These are phyloP conservation scores for Colletotrichum kahawae DNA, from an alignment of 2,329 filamentous ascomycete genomes.

Conservation along the genomic window DNA sequence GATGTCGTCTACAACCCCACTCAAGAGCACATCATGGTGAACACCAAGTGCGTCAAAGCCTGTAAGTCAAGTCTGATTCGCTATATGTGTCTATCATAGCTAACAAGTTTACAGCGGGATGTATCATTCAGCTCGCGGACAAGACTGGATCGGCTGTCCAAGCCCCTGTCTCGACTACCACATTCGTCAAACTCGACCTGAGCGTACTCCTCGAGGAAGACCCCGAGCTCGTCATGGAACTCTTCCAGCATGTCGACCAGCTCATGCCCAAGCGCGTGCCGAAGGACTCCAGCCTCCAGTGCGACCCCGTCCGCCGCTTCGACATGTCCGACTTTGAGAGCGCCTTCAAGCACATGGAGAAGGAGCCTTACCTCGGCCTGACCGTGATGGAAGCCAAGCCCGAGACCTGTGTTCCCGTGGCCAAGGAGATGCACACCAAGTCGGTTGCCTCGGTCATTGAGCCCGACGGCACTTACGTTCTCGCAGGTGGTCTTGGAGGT, in stretches of 20 bases:
- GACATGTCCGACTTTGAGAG: conserved; percentile 26
- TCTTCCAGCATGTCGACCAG: conserved; percentile 27
- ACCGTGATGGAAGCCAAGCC: conserved; percentile 1
- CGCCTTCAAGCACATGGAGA: conserved; percentile 31
- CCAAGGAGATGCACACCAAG: conserved; percentile 24
- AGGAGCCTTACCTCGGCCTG: conserved; percentile 2
- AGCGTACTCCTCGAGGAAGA: conserved; percentile 36
- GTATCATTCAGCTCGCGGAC: conserved; percentile 35
- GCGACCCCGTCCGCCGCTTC: background rate
- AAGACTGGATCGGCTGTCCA: conserved; percentile 22
- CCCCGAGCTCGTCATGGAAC: conserved; percentile 31
- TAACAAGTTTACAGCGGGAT: conserved; percentile 32
- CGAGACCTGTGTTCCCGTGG: conserved; percentile 26
- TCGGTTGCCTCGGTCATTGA: conserved; percentile 36
- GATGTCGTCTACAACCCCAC: conserved; percentile 46
- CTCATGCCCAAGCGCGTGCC: background rate
- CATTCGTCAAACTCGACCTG: conserved; percentile 38
- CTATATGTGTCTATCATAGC: background rate
- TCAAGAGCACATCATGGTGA: conserved; percentile 35
- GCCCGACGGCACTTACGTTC: conserved; percentile 51
- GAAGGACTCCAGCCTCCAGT: background rate
- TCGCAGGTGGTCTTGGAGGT: conserved; percentile 63
- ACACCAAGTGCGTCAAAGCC: conserved; percentile 37
- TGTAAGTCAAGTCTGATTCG: conserved; percentile 30
- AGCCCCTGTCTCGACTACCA: conserved; percentile 17